Percentiles rank a stretch among this genome's conserved stretches.
These are phyloP conservation scores for Cryptococcus floricola DNA, from an alignment of 1,284 basidiomycete species.

Conservation along the genomic window DNA sequence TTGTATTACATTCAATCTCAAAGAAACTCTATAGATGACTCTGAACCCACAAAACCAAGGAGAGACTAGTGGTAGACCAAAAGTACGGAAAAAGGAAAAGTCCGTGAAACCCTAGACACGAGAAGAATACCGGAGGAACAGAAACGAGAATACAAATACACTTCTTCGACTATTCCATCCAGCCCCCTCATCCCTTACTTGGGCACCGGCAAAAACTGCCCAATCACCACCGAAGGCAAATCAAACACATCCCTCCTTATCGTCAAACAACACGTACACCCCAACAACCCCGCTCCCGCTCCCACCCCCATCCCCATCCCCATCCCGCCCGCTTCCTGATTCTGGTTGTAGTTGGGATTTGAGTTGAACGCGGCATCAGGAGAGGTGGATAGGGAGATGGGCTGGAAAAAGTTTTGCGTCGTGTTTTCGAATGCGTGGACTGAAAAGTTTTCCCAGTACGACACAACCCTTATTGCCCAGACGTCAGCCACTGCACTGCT, in stretches of 20 bases:
- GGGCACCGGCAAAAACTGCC: constrained; percentile 53
- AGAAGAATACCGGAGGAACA: no score
- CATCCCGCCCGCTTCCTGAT: no score
- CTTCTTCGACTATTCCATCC: no score
- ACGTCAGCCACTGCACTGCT: not conserved
- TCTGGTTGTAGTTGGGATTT: constrained; percentile 59
- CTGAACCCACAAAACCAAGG: no score
- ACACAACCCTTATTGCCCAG: constrained; percentile 54
- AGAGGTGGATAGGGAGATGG: constrained; percentile 62
- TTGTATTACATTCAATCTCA: no score
- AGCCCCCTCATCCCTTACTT: no score
- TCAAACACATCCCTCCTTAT: constrained; percentile 70
- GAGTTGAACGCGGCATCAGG: constrained; percentile 87
- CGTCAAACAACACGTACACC: constrained; percentile 87
- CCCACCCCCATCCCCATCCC: no score
- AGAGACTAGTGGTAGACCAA: no score
- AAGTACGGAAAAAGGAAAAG: no score
- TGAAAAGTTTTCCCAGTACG: constrained; percentile 94
- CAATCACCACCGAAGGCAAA: constrained; percentile 75
- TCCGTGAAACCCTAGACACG: no score
- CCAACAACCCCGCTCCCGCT: constrained; percentile 45
- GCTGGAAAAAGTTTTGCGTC: constrained; percentile 87
- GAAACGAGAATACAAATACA: no score
- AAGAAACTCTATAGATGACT: no score
- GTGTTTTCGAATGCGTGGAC: constrained; percentile 93